These are phyloP conservation scores for Oxytropis ochrocephala DNA, from an alignment of 306 rosid genomes.

Conservation along the genomic window DNA sequence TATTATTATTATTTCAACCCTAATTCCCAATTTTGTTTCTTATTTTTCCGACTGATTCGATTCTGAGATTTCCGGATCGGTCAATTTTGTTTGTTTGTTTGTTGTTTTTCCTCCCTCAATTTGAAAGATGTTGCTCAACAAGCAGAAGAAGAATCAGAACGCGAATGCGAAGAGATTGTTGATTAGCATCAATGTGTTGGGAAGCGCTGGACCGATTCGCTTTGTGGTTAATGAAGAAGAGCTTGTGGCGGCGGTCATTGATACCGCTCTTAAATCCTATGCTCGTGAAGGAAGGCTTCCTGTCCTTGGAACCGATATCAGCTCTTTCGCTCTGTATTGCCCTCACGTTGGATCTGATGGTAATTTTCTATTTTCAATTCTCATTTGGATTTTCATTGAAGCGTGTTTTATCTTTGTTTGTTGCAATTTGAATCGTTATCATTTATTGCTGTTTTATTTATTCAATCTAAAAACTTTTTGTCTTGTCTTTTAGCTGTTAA, in stretches of 20 bases:
- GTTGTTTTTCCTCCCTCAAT: neutral
- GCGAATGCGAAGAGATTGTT: slow-evolving; percentile 55
- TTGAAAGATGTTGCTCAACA: slow-evolving; percentile 57
- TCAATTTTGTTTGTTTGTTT: neutral
- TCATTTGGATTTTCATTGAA: neutral
- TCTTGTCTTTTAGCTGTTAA: neutral
- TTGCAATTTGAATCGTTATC: neutral
- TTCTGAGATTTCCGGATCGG: neutral
- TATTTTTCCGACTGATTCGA: neutral
- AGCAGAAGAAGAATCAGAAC: slow-evolving; percentile 75
- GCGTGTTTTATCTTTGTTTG: neutral
- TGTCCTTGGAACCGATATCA: slow-evolving; percentile 49
- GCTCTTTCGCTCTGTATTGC: slow-evolving; percentile 60
- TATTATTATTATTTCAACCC: neutral
- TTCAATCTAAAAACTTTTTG: neutral
- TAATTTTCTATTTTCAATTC: slow-evolving; percentile 1
- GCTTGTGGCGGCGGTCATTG: slow-evolving; percentile 62
- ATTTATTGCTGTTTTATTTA: neutral
- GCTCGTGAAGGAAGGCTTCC: slow-evolving; percentile 98
- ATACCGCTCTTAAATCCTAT: slow-evolving; percentile 73
- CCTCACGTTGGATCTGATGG: slow-evolving; percentile 68
- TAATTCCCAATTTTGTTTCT: neutral
- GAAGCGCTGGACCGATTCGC: slow-evolving; percentile 94
- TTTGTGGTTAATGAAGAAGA: slow-evolving; percentile 76
- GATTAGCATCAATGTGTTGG: slow-evolving; percentile 74